Base-by-base conservation (phyloP, 179 eudicot species). In the Beta lomatogona region DNA sequence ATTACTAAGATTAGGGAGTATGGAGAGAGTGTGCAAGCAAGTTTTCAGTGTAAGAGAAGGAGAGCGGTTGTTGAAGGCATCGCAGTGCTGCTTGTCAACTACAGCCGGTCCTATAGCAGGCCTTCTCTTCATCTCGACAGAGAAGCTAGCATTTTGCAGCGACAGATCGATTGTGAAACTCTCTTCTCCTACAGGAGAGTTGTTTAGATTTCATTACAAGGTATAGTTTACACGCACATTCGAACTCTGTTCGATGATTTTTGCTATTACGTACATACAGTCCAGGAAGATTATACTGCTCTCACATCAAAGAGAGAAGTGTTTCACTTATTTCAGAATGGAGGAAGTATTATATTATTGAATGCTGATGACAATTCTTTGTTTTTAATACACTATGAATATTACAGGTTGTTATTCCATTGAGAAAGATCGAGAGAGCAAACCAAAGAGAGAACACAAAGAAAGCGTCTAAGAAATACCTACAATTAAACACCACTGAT, bases 401-500 rank as follows among this genome's bases (percentile, higher is more conserved):
- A 36, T 19, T 41, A 22, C 52, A 78, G 81, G 60, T 55, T 5
- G 72, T 69, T 36, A 88, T 90, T 60, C 93, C 92, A 2, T 13
- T 91, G 53, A 83, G 60, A 48, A 91, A 90, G 81, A 83, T 91
- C 44, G 44, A 73, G 71, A 81, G 79, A 84, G 88, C 73, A 11
- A 54, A 80, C 9, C 83, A 86, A 75, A 83, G 90, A 46, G 81
- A 84, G 60, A 86, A 87, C 66, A 44, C 75, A 48, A 83, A 85
- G 50, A 90, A 81, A 55, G 83, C 91, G 18, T 78, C 88, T 13
- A 84, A 82, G 21, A 90, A 92, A 84, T 92, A 89, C 80, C 60
- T 92, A 67, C 84, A 91, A 57, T 54, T 89, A 41, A 89, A 89
- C 16, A 91, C 94, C 12, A 76, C 60, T 10, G 94, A 92, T 60